phyloP scores from a whole-genome alignment of 768 basidiomycete genomes.

The Kwoniella sp. region DNA sequence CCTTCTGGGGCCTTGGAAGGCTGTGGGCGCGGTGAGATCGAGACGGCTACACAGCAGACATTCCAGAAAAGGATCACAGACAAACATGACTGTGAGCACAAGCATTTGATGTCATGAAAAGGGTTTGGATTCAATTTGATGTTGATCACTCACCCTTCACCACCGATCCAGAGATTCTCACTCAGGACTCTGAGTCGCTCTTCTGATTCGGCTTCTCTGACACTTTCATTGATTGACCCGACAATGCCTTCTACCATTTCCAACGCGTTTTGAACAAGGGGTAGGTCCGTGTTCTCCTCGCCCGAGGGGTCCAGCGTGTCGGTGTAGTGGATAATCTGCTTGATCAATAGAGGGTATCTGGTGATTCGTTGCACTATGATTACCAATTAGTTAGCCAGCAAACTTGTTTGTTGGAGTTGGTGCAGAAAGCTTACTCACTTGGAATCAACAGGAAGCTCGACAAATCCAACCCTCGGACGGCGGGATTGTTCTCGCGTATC shows the following conservation, averaged over 20 bases:
- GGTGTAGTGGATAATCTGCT: conserved; percentile 20
- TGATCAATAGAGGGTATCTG: conserved; percentile 83
- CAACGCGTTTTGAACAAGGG: conserved; percentile 63
- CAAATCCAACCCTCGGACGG: conserved; percentile 78
- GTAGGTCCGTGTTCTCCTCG: conserved; percentile 63
- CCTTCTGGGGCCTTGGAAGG: conserved; percentile 75
- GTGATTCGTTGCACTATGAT: conserved; percentile 90
- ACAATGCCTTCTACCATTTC: conserved; percentile 73
- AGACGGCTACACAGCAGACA: conserved; percentile 69
- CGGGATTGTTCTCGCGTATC: conserved; percentile 71
- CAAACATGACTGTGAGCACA: no score
- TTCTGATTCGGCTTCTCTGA: conserved; percentile 77
- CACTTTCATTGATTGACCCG: conserved; percentile 80
- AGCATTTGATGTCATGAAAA: neutral
- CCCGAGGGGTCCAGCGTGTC: neutral
- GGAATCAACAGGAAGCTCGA: conserved; percentile 90
- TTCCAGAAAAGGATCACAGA: no score
- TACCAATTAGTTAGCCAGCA: neutral
- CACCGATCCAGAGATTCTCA: conserved; percentile 80
- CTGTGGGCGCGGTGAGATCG: conserved; percentile 87
- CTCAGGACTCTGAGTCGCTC: conserved; percentile 77
- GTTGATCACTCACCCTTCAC: conserved; percentile 68
- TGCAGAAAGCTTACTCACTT: conserved; percentile 63
- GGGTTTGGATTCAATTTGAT: no score
- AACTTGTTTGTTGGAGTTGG: no score